Evolutionary conservation across 176 grass and related monocot species (phyloP), one percentile per base, ranked within the genome.

Genomic region (Juncus inflexus): DNA sequence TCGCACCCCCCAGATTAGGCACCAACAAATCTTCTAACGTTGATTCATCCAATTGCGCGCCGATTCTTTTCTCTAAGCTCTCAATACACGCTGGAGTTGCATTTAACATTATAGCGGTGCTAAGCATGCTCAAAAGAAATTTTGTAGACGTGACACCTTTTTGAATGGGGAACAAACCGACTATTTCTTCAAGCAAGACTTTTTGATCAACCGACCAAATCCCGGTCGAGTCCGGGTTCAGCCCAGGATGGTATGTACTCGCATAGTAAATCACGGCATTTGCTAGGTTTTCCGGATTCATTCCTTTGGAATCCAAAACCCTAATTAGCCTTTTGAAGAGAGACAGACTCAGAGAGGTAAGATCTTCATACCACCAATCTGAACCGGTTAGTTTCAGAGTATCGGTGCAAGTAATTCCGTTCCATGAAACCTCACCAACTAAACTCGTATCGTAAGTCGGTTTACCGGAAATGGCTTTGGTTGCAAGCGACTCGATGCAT

Each of bases 141-240:
- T 77, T 90, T 12, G 86, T 95, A 37, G 86, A 81, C 6, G 80
- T 72, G 14, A 87, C 90, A 50, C 86, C 86, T 74, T 90, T 95
- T 62, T 87, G 83, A 5, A 74, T 49, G 4, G 90, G 90, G 54
- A 95, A 79, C 72, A 95, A 82, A 40, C 76, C 75, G 55, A 95
- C 86, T 58, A 87, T 95, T 84, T 95, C 90, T 80, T 95, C 90
- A 63, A 95, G 78, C 63, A 95, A 90, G 74, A 84, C 70, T 72
- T 80, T 86, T 78, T 90, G 80, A 74, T 95, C 90, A 38, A 72
- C 70, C 54, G 83, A 80, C 4, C 80, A 95, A 37, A 79, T 45
- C 39, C 78, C 72, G 2, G 83, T 90, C 37, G 90, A 80, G 66
- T 79, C 73, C 12, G 80, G 77, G 9, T 80, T 87, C 4, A 87